phyloP scores from a whole-genome alignment of 306 rosid genomes.

The Bauhinia variegata region DNA sequence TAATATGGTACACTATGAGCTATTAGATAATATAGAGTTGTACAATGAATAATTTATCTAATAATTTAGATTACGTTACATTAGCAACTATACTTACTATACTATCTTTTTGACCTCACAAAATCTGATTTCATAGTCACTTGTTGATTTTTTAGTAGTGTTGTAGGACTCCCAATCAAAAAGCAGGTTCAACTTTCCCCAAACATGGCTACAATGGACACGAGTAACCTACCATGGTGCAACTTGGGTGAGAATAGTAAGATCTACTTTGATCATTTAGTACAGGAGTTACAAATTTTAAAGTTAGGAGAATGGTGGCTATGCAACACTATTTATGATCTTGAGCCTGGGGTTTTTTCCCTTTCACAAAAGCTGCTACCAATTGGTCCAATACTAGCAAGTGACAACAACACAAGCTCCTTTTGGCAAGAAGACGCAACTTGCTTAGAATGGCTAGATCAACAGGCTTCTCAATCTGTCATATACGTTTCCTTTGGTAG shows the following conservation, averaged over 20 bases:
- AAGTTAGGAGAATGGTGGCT: slow-evolving; percentile 30
- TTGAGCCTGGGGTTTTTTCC: slow-evolving; percentile 16
- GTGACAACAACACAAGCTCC: not conserved
- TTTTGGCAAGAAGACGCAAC: slow-evolving; percentile 24
- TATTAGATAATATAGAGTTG: too few species aligned
- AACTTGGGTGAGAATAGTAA: not conserved
- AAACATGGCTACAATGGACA: not conserved
- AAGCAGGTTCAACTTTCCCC: slow-evolving; percentile 1
- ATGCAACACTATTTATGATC: slow-evolving; percentile 14
- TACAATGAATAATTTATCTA: too few species aligned
- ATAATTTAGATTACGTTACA: too few species aligned
- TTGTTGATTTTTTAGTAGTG: too few species aligned
- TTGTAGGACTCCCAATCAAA: not conserved
- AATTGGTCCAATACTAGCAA: slow-evolving; percentile 15
- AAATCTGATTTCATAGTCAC: too few species aligned
- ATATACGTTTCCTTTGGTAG: slow-evolving; percentile 33
- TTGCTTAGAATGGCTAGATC: slow-evolving; percentile 22
- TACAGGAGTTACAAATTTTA: not conserved
- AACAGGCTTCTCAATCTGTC: slow-evolving; percentile 13
- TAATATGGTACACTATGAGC: too few species aligned
- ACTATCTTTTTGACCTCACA: too few species aligned
- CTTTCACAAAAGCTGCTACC: slow-evolving; percentile 2
- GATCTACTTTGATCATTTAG: not conserved
- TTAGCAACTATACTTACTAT: too few species aligned
- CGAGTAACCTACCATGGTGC: not conserved